A percentile compares a stretch with the other conserved stretches of the same genome.
phyloP scores from a whole-genome alignment of 805 yeast genomes.

The Zygoascus biomembranicola region DNA sequence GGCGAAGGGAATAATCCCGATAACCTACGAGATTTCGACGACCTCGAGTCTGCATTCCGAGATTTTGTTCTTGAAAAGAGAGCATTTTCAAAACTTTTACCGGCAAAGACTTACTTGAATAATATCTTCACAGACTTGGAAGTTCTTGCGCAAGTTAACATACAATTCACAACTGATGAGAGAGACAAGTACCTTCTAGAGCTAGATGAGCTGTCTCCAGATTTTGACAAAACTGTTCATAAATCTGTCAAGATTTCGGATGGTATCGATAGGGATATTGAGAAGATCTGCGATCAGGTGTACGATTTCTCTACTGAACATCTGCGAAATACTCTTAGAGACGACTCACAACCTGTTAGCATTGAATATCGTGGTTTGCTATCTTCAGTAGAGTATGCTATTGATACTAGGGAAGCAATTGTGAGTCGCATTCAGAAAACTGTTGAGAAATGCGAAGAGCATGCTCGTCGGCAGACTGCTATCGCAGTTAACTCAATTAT shows the following conservation, averaged over 20 bases:
- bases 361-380: constrained; percentile 55
- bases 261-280: constrained; percentile 54
- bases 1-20: constrained; percentile 29
- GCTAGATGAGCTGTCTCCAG: constrained; percentile 53
- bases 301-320: constrained; percentile 53
- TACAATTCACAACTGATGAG: constrained; percentile 43
- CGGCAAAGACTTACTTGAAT: constrained; percentile 79
- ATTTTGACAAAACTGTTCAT: constrained; percentile 45
- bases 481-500: constrained; percentile 56
- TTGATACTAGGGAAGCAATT: constrained; percentile 58
- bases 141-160: constrained; percentile 54
- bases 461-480: constrained; percentile 56
- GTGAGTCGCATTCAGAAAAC: constrained; percentile 55
- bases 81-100: constrained; percentile 78
- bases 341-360: constrained; percentile 43
- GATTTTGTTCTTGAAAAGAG: constrained; percentile 84
- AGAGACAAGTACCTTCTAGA: constrained; percentile 39
- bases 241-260: constrained; percentile 50
- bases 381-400: constrained; percentile 62
- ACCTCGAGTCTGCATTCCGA: constrained; percentile 74
- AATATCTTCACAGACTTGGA: constrained; percentile 63
- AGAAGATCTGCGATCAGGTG: constrained; percentile 45
- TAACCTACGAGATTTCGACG: constrained; percentile 48
- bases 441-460: constrained; percentile 56
- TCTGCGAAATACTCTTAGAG: constrained; percentile 44